Evolutionary conservation across 257 asterid species (phyloP), one percentile per base, ranked within the genome.

Genomic region (Eucommia ulmoides): DNA sequence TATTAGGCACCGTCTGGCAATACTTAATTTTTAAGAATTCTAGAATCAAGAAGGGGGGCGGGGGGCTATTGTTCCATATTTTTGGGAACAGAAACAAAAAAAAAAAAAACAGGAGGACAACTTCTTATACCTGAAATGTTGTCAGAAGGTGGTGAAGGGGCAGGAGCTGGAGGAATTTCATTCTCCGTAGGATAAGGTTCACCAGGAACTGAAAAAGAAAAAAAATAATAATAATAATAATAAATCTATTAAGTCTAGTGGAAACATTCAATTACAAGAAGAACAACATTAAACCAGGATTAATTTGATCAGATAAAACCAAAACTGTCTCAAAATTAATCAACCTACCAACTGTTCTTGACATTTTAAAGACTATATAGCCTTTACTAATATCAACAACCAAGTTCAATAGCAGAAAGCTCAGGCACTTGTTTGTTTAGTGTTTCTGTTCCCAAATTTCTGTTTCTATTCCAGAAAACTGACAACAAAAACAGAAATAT

Each of bases 151-250:
- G 93, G 95, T 51, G 81, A 67, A 53, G 93, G 92, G 65, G 62
- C 75, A 6, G 95, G 94, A 71, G 83, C 62, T 20, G 77, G 69
- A 63, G 62, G n/a, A 17, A 72, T 60, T 24, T 38, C 62, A 55
- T 73, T 77, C 60, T 70, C 60, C 35, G 58, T 55, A 5, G 71
- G 79, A 71, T 76, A 74, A 38, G 92, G 88, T 33, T 78, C 83
- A 10, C 98, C 98, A 22, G 98, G 98, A 74, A 74, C 98, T 89
- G 81, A 54, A 59, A 55, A 35, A 29, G 46, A 61, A 20, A 49
- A 22, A 52, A 23, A 29, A 5, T 12, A 29, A 5, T 29, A 29
- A 29, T 7, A 7, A 29, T 29, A 29, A 29, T 7, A 7, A 29
- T 5, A 29, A 5, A 29, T 29, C 8, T 29, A 5, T 29, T 29